phyloP scores from a whole-genome alignment of 2,329 filamentous ascomycete genomes.

The Teratosphaeria destructans region DNA sequence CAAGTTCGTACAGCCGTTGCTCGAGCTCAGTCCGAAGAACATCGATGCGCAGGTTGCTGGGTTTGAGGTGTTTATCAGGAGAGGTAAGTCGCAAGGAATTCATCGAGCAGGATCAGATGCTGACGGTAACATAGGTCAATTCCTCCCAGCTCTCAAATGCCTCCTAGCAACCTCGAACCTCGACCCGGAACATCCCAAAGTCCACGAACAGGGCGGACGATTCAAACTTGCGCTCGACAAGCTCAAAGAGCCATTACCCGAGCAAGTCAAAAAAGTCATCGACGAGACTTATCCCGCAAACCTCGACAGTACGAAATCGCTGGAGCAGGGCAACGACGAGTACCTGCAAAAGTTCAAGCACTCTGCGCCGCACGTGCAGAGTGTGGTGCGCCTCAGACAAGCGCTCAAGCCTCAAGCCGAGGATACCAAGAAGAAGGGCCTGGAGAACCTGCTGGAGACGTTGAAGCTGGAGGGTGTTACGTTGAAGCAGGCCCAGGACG shows the following conservation, averaged over 20 bases:
- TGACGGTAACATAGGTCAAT: constrained; percentile 50
- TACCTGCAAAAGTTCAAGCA: constrained; percentile 53
- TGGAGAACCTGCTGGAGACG: constrained; percentile 52
- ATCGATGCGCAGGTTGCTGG: constrained; percentile 74
- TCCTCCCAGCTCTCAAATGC: constrained; percentile 76
- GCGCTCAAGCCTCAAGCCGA: constrained; percentile 48
- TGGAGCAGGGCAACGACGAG: constrained; percentile 52
- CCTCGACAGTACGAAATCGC: constrained; percentile 30
- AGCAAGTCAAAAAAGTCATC: constrained; percentile 59
- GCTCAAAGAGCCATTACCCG: constrained; percentile 49
- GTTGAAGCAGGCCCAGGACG: constrained; percentile 47
- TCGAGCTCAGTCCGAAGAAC: constrained; percentile 72
- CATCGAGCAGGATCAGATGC: neutral
- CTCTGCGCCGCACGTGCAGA: constrained; percentile 53
- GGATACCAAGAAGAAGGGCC: constrained; percentile 43
- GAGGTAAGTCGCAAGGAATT: constrained; percentile 50
- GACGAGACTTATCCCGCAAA: constrained; percentile 52
- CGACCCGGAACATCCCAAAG: constrained; percentile 56
- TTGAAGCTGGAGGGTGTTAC: constrained; percentile 43
- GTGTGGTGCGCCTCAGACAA: constrained; percentile 50
- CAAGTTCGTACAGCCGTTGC: constrained; percentile 71
- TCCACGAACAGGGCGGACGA: constrained; percentile 64
- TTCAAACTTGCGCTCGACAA: constrained; percentile 42
- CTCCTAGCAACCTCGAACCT: constrained; percentile 63
- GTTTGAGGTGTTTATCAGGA: constrained; percentile 79